A percentile compares a stretch with the other conserved stretches of the same genome.
These are phyloP conservation scores for Vaccinium vitisidaea DNA, from an alignment of 148 eudicot species.

Conservation along the genomic window DNA sequence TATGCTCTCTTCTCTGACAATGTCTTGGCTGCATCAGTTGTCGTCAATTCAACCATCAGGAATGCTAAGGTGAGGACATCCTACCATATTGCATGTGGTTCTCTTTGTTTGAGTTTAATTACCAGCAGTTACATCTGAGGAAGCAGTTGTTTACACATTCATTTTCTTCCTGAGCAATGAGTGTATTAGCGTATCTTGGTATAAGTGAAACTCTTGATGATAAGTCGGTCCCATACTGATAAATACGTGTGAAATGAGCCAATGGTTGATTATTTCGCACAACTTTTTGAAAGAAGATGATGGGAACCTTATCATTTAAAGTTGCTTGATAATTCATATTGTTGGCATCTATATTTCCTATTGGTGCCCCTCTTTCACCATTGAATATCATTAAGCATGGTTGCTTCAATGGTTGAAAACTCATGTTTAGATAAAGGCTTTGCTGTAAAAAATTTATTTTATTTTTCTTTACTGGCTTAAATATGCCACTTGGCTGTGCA, in stretches of 20 bases:
- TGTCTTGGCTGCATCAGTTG: conserved; percentile 83
- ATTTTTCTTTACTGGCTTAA: not conserved
- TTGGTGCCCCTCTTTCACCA: not conserved
- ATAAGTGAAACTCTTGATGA: not conserved
- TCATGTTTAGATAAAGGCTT: not conserved
- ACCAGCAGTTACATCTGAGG: not conserved
- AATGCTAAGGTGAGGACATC: conserved; percentile 64
- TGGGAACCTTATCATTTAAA: not conserved
- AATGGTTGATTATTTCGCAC: not conserved
- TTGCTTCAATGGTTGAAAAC: not conserved
- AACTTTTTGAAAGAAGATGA: not conserved
- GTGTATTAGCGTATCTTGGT: not conserved
- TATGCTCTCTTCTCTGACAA: conserved; percentile 89
- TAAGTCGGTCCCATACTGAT: not conserved
- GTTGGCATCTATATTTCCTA: not conserved
- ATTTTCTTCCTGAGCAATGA: not conserved
- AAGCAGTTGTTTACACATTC: not conserved
- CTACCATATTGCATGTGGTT: not conserved
- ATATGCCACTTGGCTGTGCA: conserved; percentile 30
- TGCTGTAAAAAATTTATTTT: not conserved
- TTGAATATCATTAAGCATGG: not conserved
- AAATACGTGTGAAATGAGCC: not conserved
- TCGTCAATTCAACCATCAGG: conserved; percentile 72
- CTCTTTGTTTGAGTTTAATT: not conserved
- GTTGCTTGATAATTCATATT: not conserved